Conservation (phyloP, 225 moss, liverwort and hornwort genomes). For the Marchantia paleacea region DNA sequence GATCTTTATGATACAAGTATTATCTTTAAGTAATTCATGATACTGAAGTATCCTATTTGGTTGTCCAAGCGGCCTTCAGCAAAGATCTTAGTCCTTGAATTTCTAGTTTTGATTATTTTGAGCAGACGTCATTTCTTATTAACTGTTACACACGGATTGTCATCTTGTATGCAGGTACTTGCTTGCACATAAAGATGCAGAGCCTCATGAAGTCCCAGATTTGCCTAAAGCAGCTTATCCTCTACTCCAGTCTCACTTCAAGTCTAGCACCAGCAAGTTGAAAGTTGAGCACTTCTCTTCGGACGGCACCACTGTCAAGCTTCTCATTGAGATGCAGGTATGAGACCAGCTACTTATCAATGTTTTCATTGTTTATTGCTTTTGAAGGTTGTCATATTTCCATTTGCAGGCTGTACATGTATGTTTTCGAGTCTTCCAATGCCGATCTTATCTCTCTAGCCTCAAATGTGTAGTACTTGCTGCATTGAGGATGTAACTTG, state of each 20-base stretch:
- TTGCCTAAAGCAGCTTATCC: conserved; percentile 74
- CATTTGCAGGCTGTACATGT: not conserved
- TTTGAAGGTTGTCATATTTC: not conserved
- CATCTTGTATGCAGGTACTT: conserved; percentile 45
- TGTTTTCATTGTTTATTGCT: not conserved
- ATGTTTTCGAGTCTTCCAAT: not conserved
- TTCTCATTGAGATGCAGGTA: conserved; percentile 80
- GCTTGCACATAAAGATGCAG: conserved; percentile 61
- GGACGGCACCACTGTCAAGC: conserved; percentile 87
- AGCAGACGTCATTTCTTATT: too few species aligned
- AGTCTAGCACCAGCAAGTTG: conserved; percentile 69
- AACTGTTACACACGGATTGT: not conserved
- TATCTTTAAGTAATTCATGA: too few species aligned
- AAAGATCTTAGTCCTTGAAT: too few species aligned
- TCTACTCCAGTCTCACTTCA: conserved; percentile 64
- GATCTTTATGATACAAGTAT: too few species aligned
- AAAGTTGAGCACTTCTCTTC: conserved; percentile 68
- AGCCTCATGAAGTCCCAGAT: conserved; percentile 79
- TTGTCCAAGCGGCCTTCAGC: too few species aligned
- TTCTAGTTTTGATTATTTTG: too few species aligned
- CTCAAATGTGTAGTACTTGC: not conserved
- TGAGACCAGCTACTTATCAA: not conserved
- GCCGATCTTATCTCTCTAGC: not conserved
- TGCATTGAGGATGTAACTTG: not conserved
- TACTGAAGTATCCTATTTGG: too few species aligned